Conservation (phyloP, 1,284 basidiomycete genomes). For the Trichosporon sp. region DNA sequence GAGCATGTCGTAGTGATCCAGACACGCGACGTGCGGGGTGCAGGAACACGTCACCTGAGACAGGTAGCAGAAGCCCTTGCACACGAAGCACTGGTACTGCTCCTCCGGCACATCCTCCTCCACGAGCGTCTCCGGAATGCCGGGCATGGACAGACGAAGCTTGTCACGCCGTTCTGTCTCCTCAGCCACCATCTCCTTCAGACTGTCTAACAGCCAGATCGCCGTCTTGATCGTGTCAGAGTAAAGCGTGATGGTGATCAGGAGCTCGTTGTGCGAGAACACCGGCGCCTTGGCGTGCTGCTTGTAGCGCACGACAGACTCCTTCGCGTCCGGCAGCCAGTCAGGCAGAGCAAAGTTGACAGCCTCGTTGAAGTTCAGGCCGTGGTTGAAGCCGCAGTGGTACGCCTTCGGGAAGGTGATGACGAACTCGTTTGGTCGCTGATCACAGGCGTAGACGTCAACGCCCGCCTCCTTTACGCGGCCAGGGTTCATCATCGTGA, state of each 20-base stretch:
- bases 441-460: slow-evolving; percentile 91
- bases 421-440: slow-evolving; percentile 96
- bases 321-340: slow-evolving; percentile 85
- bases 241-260: slow-evolving; percentile 92
- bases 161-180: slow-evolving; percentile 71
- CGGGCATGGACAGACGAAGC: slow-evolving; percentile 59
- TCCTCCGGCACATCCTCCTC: slow-evolving; percentile 83
- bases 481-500: slow-evolving; percentile 96
- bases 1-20: slow-evolving; percentile 77
- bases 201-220: slow-evolving; percentile 80
- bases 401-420: slow-evolving; percentile 98
- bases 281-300: slow-evolving; percentile 89
- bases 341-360: slow-evolving; percentile 98
- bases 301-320: slow-evolving; percentile 85
- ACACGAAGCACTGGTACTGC: slow-evolving; percentile 90
- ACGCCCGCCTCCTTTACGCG: slow-evolving; percentile 84
- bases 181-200: slow-evolving; percentile 85
- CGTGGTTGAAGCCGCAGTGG: slow-evolving; percentile 98
- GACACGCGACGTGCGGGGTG: slow-evolving; percentile 75
- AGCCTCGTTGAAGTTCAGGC: slow-evolving; percentile 97
- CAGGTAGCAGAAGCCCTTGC: slow-evolving; percentile 94
- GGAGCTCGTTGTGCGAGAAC: slow-evolving; percentile 95
- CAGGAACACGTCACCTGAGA: slow-evolving; percentile 84
- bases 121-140: slow-evolving; percentile 70
- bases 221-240: slow-evolving; percentile 91